Base-by-base conservation (phyloP, 331 rosid genomes). In the Cydonia oblonga region DNA sequence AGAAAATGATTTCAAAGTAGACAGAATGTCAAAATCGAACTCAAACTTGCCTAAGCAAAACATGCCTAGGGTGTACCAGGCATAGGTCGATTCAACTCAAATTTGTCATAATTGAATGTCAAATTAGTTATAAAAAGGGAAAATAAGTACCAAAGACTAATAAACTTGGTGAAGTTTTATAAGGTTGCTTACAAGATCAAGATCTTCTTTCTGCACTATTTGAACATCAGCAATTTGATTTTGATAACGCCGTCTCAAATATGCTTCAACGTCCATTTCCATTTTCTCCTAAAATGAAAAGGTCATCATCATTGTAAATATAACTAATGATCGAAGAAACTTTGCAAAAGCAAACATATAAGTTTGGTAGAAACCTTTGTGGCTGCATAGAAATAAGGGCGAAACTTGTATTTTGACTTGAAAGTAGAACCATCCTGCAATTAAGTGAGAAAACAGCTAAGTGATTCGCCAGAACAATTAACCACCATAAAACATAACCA, bases 381-480 rank as follows among this genome's bases (percentile, higher is more conserved):
- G 79, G 96, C 89, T 53, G 80, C 90, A 79, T 93, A 93, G 80
- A 93, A 87, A 78, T 93, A 93, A 62, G 98, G 97, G 14, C 85
- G 88, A 75, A 91, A 93, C 80, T 87, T 87, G 78, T 87, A 89
- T 80, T 93, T 93, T 72, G 92, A 51, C 85, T 93, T 91, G 88
- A 93, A 93, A 60, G 87, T 28, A 26, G 96, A 86, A 71, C 98
- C 98, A 86, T 93, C 98, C 98, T 93, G 85, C 79, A 74, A 74
- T 69, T 74, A 88, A 70, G 75, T n/a, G 32, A 80, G 73, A 73
- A 74, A 81, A 72, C 35, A 76, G 64, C 77, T 23, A 82, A 9
- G 61, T 70, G 28, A 73, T 57, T 62, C 26, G 71, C 63, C 19
- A 49, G 20, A 53, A 51, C 68, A 71, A 7, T 28, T 69, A 70